Conservation (phyloP, 805 yeast species). For the Starmerella apis region DNA sequence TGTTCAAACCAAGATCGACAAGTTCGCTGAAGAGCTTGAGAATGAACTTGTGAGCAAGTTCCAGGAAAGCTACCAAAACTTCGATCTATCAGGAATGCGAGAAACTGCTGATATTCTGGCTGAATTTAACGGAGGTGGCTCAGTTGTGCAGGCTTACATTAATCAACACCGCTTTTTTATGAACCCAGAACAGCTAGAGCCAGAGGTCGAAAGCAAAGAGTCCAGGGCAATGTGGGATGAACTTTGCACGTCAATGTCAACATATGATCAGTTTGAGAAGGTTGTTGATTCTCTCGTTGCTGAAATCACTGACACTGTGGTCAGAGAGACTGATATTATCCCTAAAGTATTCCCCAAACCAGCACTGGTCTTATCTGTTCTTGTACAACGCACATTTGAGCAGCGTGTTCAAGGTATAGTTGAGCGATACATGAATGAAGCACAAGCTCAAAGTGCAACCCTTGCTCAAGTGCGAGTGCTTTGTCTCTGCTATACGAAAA, state of each 20-base stretch:
- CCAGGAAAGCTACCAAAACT: constrained; percentile 59
- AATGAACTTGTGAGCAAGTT: constrained; percentile 56
- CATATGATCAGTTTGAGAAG: constrained; percentile 41
- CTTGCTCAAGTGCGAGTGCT: constrained; percentile 46
- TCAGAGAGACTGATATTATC: constrained; percentile 64
- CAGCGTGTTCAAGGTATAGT: constrained; percentile 45
- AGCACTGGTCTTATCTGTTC: constrained; percentile 53
- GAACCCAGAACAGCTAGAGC: constrained; percentile 33
- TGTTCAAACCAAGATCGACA: constrained; percentile 43
- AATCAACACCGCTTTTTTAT: constrained; percentile 65
- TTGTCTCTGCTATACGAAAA: constrained; percentile 51
- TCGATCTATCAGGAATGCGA: constrained; percentile 59
- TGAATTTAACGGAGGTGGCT: constrained; percentile 74
- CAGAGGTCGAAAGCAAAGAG: constrained; percentile 22
- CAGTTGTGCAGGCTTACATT: constrained; percentile 72
- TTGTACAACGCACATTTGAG: constrained; percentile 66
- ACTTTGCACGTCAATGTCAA: constrained; percentile 49
- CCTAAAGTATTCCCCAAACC: constrained; percentile 62
- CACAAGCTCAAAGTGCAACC: constrained; percentile 59
- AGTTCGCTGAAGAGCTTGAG: constrained; percentile 70
- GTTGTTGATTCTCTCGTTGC: constrained; percentile 45
- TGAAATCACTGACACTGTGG: constrained; percentile 48
- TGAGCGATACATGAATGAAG: constrained; percentile 48
- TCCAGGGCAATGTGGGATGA: constrained; percentile 41
- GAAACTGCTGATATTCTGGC: constrained; percentile 61